Evolutionary conservation across 169 alveolate genomes (phyloP).

Genomic region (Eimeria falciformis): DNA sequence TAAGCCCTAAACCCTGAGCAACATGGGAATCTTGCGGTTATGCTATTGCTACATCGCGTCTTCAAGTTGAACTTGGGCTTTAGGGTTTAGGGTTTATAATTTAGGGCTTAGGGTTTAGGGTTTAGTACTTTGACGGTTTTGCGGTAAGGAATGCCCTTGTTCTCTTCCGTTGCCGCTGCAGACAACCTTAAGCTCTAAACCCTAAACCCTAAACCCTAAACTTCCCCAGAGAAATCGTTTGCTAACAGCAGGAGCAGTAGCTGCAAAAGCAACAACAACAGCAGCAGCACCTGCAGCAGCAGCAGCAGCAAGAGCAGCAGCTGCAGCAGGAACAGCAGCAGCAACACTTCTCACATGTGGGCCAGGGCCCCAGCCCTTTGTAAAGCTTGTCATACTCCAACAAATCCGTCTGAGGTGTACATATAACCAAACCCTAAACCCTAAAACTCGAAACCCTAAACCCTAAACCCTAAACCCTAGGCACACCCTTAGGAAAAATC

Average conservation of each 20-base stretch:
- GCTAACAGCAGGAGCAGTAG: no score
- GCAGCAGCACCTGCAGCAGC: constrained; percentile 16
- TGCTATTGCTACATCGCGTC: not conserved
- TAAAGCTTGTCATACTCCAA: constrained; percentile 21
- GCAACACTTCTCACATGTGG: not conserved
- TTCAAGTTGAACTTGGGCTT: not conserved
- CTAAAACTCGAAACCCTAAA: not conserved
- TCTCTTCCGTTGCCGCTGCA: not conserved
- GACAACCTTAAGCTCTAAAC: not conserved
- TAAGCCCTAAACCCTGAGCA: constrained; percentile 13
- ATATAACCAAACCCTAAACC: constrained; percentile 15
- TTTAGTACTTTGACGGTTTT: constrained; percentile 5
- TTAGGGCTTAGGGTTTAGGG: constrained; percentile 45
- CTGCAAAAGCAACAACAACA: no score
- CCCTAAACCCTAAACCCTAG: constrained; percentile 12
- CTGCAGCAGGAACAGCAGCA: constrained; percentile 47
- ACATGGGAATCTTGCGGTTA: not conserved
- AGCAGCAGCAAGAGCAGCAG: constrained; percentile 3
- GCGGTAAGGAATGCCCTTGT: constrained; percentile 6
- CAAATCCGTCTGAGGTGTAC: constrained; percentile 5
- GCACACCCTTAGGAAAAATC: no score
- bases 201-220: constrained; percentile 32
- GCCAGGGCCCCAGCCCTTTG: constrained; percentile 31
- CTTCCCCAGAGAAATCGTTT: no score
- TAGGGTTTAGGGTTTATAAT: constrained; percentile 25